Conservation (phyloP, 2,329 filamentous ascomycete species). For the Beauveria australis region DNA sequence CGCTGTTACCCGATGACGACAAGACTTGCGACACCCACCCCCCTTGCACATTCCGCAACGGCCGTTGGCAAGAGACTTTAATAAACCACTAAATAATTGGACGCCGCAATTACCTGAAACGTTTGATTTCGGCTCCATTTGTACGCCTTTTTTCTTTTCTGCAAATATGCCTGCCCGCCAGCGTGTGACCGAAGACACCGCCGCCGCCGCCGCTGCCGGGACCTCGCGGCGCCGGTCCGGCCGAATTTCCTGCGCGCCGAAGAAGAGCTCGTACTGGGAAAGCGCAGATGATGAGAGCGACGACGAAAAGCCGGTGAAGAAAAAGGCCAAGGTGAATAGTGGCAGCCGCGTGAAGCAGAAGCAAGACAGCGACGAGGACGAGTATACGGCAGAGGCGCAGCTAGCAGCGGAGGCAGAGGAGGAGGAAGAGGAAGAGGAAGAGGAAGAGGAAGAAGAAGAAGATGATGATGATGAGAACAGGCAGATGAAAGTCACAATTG, state of each 20-base stretch:
- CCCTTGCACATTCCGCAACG: not conserved
- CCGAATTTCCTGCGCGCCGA: constrained; percentile 35
- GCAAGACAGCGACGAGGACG: constrained; percentile 17
- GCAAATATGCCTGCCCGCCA: constrained; percentile 32
- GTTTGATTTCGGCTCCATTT: not conserved
- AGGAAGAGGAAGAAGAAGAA: constrained; percentile 20
- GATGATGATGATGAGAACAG: constrained; percentile 32
- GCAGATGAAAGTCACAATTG: constrained; percentile 26
- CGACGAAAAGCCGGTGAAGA: constrained; percentile 18
- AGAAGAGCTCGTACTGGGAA: constrained; percentile 47
- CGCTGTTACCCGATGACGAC: not conserved
- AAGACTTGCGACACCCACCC: not conserved
- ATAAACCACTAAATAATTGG: not conserved
- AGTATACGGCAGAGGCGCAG: constrained; percentile 16
- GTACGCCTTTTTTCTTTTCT: too few relatives aligned
- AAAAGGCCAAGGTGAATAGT: constrained; percentile 17
- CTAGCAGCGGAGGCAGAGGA: not conserved
- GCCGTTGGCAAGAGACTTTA: not conserved
- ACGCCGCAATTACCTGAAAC: not conserved
- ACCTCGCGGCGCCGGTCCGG: constrained; percentile 37
- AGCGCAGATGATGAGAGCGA: constrained; percentile 21
- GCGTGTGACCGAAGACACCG: constrained; percentile 24
- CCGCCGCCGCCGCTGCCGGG: constrained; percentile 5
- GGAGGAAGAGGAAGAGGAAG: constrained; percentile 17
- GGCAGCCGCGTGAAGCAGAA: constrained; percentile 13